phyloP scores from a whole-genome alignment of 345 rosid species.

The Lagerstroemia speciosa region DNA sequence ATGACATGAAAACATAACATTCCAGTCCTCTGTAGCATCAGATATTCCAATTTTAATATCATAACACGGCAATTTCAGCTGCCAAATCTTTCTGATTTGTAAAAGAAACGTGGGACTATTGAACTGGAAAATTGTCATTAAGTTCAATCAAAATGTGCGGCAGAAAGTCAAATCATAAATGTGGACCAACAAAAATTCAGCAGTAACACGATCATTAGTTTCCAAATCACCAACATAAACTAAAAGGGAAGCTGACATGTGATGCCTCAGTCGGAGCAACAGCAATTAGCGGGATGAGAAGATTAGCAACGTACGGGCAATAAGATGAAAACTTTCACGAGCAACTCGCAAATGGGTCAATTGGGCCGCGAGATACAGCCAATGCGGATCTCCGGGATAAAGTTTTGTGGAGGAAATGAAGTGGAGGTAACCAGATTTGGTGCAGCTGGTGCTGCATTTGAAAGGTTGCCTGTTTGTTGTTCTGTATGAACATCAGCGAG shows the following conservation, averaged over 20 bases:
- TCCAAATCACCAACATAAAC: not conserved
- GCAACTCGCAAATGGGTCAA: not conserved
- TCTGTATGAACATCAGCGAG: not conserved
- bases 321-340: not conserved
- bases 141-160: not conserved
- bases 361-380: not conserved
- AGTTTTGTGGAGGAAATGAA: not conserved
- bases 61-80: not conserved
- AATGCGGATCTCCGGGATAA: not conserved
- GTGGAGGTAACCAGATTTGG: constrained; percentile 1
- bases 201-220: not conserved
- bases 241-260: not conserved
- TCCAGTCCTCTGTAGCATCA: not conserved
- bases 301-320: not conserved
- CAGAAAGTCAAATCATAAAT: not conserved
- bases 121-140: not conserved
- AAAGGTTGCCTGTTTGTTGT: not conserved
- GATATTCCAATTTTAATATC: not conserved
- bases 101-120: not conserved
- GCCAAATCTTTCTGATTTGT: not conserved
- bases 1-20: not conserved
- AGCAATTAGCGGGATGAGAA: not conserved
- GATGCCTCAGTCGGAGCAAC: not conserved
- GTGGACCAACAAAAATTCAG: not conserved
- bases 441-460: constrained; percentile 1